phyloP scores from a whole-genome alignment of 805 yeast genomes.

The Monosporozyma aerobia region DNA sequence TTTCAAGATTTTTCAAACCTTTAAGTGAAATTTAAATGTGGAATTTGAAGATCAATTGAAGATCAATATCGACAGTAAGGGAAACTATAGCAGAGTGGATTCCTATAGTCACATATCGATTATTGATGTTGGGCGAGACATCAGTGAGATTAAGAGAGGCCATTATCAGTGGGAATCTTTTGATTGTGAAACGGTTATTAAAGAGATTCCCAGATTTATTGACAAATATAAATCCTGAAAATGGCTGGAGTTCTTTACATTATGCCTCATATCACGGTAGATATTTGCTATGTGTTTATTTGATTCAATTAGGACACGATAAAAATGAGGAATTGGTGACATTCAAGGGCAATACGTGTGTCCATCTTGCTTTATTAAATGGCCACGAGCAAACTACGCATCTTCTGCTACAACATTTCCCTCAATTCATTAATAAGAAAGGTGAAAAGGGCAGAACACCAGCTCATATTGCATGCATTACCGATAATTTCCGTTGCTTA shows the following conservation, averaged over 20 bases:
- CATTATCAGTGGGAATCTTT: slow-evolving; percentile 49
- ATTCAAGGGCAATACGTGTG: slow-evolving; percentile 51
- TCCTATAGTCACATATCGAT: neutral
- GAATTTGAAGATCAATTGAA: neutral
- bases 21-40: neutral
- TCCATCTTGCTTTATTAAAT: slow-evolving; percentile 58
- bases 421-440: slow-evolving; percentile 41
- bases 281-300: slow-evolving; percentile 53
- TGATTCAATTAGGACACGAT: slow-evolving; percentile 51
- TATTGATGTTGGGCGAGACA: slow-evolving; percentile 39
- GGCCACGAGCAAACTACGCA: slow-evolving; percentile 69
- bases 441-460: slow-evolving; percentile 48
- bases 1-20: neutral
- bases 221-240: slow-evolving; percentile 55
- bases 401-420: slow-evolving; percentile 57
- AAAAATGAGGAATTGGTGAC: slow-evolving; percentile 40
- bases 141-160: slow-evolving; percentile 59
- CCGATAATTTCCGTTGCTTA: slow-evolving; percentile 55
- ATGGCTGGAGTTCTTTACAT: slow-evolving; percentile 81
- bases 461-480: slow-evolving; percentile 55
- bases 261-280: slow-evolving; percentile 71
- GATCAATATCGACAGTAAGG: neutral
- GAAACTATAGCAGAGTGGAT: neutral
- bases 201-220: slow-evolving; percentile 59
- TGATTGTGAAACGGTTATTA: slow-evolving; percentile 57